Conservation (phyloP, 768 basidiomycete genomes). For the Auricularia heimuer region DNA sequence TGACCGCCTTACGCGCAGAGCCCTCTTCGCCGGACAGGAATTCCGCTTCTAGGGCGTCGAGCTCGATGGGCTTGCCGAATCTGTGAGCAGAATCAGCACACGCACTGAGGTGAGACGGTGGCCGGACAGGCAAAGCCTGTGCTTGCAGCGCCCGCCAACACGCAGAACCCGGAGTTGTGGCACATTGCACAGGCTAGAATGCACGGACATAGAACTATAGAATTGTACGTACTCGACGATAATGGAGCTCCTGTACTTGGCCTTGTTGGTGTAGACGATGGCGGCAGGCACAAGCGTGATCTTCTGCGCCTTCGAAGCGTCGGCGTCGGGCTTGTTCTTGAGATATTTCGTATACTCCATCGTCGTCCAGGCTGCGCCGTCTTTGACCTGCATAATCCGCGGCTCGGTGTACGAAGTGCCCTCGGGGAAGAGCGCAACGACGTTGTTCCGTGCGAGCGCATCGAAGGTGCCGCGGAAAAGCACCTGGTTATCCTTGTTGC, state of each 20-base stretch:
- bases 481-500: constrained; percentile 81
- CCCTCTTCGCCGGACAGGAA: constrained; percentile 66
- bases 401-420: constrained; percentile 92
- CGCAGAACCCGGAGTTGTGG: too few species aligned
- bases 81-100: constrained; percentile 28
- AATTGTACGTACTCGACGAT: constrained; percentile 29
- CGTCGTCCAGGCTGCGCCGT: constrained; percentile 91
- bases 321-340: constrained; percentile 42
- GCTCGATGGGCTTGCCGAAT: constrained; percentile 71
- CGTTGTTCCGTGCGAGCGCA: constrained; percentile 65
- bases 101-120: too few species aligned
- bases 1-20: constrained; percentile 69
- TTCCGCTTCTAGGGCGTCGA: constrained; percentile 65
- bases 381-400: constrained; percentile 83
- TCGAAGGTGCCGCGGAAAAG: constrained; percentile 88
- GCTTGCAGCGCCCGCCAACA: too few species aligned
- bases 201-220: too few species aligned
- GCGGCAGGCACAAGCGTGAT: constrained; percentile 71
- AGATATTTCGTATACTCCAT: constrained; percentile 85
- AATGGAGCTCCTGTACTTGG: constrained; percentile 86
- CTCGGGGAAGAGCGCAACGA: constrained; percentile 90
- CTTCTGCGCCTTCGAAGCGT: constrained; percentile 23
- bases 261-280: constrained; percentile 93
- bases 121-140: too few species aligned
- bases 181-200: too few species aligned